These are phyloP conservation scores for Hordeum vulgare DNA, from an alignment of 176 grass and related monocot genomes.

Conservation along the genomic window DNA sequence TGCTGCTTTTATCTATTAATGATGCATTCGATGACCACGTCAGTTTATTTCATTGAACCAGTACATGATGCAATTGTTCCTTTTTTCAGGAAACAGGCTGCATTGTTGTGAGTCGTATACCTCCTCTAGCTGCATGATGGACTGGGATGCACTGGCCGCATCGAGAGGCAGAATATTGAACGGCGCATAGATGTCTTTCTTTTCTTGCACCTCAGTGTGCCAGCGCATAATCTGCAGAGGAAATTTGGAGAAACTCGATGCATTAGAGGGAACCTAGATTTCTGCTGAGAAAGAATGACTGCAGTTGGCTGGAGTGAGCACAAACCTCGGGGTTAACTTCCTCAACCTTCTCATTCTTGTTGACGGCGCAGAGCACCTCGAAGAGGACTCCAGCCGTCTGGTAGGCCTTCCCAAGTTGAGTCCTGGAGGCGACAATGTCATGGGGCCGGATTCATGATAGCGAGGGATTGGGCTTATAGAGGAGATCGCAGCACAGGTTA, in stretches of 20 bases:
- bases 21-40: neutral
- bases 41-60: conserved; percentile 14
- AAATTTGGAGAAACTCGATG: conserved; percentile 14
- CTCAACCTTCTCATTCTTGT: conserved; percentile 94
- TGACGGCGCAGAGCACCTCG: conserved; percentile 87
- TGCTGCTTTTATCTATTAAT: conserved; percentile 52
- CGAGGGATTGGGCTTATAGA: neutral
- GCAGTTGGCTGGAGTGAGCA: conserved; percentile 3
- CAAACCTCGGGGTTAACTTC: conserved; percentile 81
- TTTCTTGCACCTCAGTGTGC: conserved; percentile 82
- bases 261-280: conserved; percentile 23
- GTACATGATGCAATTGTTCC: neutral
- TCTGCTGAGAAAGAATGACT: neutral
- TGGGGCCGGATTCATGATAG: neutral
- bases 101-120: conserved; percentile 25
- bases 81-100: conserved; percentile 6
- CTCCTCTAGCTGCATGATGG: conserved; percentile 96
- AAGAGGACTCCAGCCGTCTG: conserved; percentile 90
- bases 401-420: conserved; percentile 90
- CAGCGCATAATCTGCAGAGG: conserved; percentile 63
- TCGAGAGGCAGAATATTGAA: conserved; percentile 88
- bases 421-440: conserved; percentile 29
- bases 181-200: conserved; percentile 71
- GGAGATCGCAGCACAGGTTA: neutral
- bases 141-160: conserved; percentile 80